A percentile compares a stretch with the other conserved stretches of the same genome.
phyloP scores from a whole-genome alignment of 805 yeast genomes.

The Kockiozyma suomiensis region DNA sequence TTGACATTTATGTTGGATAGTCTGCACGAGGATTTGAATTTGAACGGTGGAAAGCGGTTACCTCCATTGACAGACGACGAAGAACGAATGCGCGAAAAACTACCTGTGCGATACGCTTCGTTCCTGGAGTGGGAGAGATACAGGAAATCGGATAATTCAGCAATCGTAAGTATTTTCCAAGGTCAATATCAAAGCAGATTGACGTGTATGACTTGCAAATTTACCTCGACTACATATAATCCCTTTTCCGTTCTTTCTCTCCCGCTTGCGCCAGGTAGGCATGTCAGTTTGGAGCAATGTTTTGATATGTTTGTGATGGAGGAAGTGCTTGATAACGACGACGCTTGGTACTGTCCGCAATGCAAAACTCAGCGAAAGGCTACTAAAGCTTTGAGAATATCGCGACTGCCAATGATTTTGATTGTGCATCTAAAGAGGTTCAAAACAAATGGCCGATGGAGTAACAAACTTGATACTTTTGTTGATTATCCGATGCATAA shows the following conservation, averaged over 20 bases:
- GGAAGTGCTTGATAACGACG: conserved; percentile 73
- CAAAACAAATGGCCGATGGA: conserved; percentile 44
- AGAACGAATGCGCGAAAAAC: conserved; percentile 67
- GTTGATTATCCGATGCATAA: conserved; percentile 66
- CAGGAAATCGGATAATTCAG: conserved; percentile 73
- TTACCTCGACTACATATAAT: conserved; percentile 83
- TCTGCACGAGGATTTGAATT: conserved; percentile 80
- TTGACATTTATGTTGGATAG: conserved; percentile 73
- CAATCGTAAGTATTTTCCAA: conserved; percentile 78
- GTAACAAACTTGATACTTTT: conserved; percentile 63
- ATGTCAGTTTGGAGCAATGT: conserved; percentile 59
- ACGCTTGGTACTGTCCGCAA: conserved; percentile 81
- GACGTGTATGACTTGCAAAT: conserved; percentile 69
- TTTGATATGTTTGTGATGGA: conserved; percentile 73
- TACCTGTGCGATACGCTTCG: conserved; percentile 79
- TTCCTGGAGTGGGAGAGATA: conserved; percentile 92
- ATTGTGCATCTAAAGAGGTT: conserved; percentile 88
- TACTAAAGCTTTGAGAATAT: conserved; percentile 68
- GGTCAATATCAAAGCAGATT: conserved; percentile 86
- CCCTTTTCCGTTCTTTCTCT: conserved; percentile 77
- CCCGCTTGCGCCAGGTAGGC: conserved; percentile 65
- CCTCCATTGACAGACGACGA: conserved; percentile 70
- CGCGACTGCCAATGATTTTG: conserved; percentile 75
- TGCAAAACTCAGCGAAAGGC: conserved; percentile 68
- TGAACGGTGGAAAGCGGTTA: conserved; percentile 56